These are phyloP conservation scores for Mycosphaerella arachidis DNA, from an alignment of 2,329 filamentous ascomycete genomes.

Conservation along the genomic window DNA sequence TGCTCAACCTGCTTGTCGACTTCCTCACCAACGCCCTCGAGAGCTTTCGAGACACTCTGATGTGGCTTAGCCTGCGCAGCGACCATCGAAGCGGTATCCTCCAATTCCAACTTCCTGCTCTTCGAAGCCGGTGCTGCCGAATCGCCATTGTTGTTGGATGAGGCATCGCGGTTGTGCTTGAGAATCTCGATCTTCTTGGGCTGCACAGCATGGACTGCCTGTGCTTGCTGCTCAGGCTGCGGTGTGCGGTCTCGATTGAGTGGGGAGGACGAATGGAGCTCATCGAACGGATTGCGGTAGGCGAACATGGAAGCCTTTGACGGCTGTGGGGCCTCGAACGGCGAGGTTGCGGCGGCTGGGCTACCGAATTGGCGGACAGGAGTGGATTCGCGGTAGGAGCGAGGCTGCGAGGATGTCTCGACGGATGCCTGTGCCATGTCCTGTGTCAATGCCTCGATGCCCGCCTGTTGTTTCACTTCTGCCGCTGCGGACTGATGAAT, in stretches of 20 bases:
- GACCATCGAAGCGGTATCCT: constrained; percentile 10
- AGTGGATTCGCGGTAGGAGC: constrained; percentile 21
- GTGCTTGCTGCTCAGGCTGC: constrained; percentile 37
- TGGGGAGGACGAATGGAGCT: constrained; percentile 62
- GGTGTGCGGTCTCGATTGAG: constrained; percentile 54
- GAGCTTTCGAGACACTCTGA: constrained; percentile 66
- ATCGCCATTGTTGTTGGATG: constrained; percentile 28
- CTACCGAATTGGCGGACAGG: constrained; percentile 30
- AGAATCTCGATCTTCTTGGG: constrained; percentile 42
- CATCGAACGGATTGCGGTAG: constrained; percentile 69
- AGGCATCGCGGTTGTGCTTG: constrained; percentile 42
- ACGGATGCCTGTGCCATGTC: constrained; percentile 43
- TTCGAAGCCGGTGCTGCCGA: constrained; percentile 31
- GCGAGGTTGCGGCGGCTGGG: constrained; percentile 24
- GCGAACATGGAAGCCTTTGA: constrained; percentile 53
- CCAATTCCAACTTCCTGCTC: constrained; percentile 33
- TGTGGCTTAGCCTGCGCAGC: constrained; percentile 13
- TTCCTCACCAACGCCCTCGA: constrained; percentile 60
- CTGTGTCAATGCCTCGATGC: constrained; percentile 42
- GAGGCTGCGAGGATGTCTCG: constrained; percentile 33
- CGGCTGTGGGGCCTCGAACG: constrained; percentile 39
- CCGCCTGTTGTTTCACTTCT: constrained; percentile 13
- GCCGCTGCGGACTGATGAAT: neutral
- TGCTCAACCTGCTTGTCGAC: constrained; percentile 60
- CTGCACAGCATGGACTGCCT: constrained; percentile 15